Evolutionary conservation across 2,329 filamentous ascomycete species (phyloP), one percentile per base, ranked within the genome.

Genomic region (Sporothrix schenckii): DNA sequence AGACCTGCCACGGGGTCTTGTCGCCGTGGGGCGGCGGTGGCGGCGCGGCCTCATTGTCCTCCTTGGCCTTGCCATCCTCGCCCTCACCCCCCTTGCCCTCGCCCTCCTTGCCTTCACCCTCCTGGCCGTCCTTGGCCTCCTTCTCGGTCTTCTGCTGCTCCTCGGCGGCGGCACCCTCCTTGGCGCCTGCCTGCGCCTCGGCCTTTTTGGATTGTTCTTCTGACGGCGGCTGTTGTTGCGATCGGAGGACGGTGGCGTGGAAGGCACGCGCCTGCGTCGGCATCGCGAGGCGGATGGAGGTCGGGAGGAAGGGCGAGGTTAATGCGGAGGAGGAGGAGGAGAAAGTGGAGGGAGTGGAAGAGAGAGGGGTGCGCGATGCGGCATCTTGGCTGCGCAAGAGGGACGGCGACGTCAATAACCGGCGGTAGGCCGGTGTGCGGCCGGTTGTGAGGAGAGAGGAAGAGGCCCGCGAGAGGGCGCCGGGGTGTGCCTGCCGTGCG

Each of bases 1-100:
- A 99, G 44, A 99, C 95, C 80, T 98, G 93, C 94, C 95, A 98
- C 69, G 95, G 95, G 3, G 94, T 95, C 85, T 99, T 99, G 83
- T 97, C 93, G 72, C 95, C 95, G 78, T 99, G 95, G 24, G 94
- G 94, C n/a, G 95, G 94, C 16, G 94, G 94, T 27, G 94, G 92
- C 14, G 94, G 90, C 39, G 88, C 80, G 72, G 93, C 88, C 76
- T 92, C 88, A 78, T 89, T 86, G 78, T 90, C 85, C 4, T 71
- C 66, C 44, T 73, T 70, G 14, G 63, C 85, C 80, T 86, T 34
- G n/a, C 24, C 80, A 66, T 85, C 80, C 63, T 85, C 80, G 52
- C 84, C 80, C 66, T 82, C 78, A 68, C 82, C 79, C 47, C 78
- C 79, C 72, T 81, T 80, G 44, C 81, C 81, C 69, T 87, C 80